A percentile compares a stretch with the other conserved stretches of the same genome.
Conservation (phyloP, 1,284 basidiomycete genomes). For the Trametes polyzona region DNA sequence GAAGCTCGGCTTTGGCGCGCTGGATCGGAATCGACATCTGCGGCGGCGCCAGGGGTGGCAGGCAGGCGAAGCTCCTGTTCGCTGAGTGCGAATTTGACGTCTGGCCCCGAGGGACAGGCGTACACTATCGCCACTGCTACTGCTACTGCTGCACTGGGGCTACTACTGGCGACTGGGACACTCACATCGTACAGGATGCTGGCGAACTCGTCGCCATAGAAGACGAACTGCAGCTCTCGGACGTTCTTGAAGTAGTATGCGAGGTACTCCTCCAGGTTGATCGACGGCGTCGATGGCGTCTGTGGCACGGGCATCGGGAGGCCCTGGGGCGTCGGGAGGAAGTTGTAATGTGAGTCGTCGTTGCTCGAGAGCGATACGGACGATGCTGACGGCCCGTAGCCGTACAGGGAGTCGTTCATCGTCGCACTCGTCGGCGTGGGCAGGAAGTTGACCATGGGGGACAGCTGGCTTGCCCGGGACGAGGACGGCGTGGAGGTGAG, state of each 20-base stretch:
- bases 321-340: slow-evolving; percentile 15
- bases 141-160: not conserved
- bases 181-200: slow-evolving; percentile 65
- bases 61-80: not conserved
- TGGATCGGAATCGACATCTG: not conserved
- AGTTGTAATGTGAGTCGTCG: slow-evolving; percentile 21
- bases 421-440: not conserved
- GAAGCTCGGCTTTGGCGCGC: not conserved
- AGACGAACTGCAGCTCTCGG: slow-evolving; percentile 60
- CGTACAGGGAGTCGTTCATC: slow-evolving; percentile 18
- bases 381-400: slow-evolving; percentile 6
- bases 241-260: slow-evolving; percentile 73
- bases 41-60: not conserved
- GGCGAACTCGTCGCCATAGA: slow-evolving; percentile 57
- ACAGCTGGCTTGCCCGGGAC: slow-evolving; percentile 6
- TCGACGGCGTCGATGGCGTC: slow-evolving; percentile 10
- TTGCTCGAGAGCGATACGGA: slow-evolving; percentile 14
- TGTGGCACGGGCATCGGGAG: slow-evolving; percentile 19
- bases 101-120: not conserved
- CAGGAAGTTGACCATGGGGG: slow-evolving; percentile 14
- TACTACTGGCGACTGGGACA: slow-evolving; percentile 1
- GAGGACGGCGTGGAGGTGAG: slow-evolving; percentile 12
- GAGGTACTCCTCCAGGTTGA: slow-evolving; percentile 47
- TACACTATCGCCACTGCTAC: not conserved
- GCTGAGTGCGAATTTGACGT: slow-evolving; percentile 6